Base-by-base conservation (phyloP, 805 yeast genomes). In the Teunomyces atbi region DNA sequence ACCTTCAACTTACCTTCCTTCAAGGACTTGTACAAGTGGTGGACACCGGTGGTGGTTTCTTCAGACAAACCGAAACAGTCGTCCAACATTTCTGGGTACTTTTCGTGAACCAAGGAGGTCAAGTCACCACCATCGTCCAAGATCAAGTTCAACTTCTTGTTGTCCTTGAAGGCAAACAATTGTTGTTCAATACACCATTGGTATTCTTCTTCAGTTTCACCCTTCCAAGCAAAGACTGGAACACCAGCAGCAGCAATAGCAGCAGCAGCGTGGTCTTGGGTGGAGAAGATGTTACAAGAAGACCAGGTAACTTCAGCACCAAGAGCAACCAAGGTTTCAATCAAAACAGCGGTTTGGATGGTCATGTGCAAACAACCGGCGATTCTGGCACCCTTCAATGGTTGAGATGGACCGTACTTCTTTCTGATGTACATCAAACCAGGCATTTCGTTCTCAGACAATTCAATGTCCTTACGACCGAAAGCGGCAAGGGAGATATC, bases 291-390 rank as follows among this genome's bases (percentile, higher is more conserved):
- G 96, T 92, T 92, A 83, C 99, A 92, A 42, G 97, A 89, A 55
- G 97, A 83, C 99, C 99, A 92, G 66, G 99, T 94, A 54, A 92
- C 98, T 81, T 92, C 99, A 55, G 99, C 99, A 79, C 99, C 99
- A 62, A 92, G 83, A 57, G 96, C 96, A 65, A 82, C 88, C 65
- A 94, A 82, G 61, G 99, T 92, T 83, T 92, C 99, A 66, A 94
- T 94, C 75, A 92, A 82, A 57, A 92, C 98, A 61, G 98, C 99
- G 65, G 99, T 94, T 80, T 92, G 99, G 67, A 94, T 87, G 73
- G 99, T 92, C 98, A 94, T 94, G 81, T 92, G 99, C 70, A 92
- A 81, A 81, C 99, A 92, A 68, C 98, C 99, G 57, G 98, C 98
- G 65, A 92, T 84, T 79, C 97, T 86, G 59, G 99, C 98, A 64